These are phyloP conservation scores for Hypsizygus marmoreus DNA, from an alignment of 768 basidiomycete species.

Conservation along the genomic window DNA sequence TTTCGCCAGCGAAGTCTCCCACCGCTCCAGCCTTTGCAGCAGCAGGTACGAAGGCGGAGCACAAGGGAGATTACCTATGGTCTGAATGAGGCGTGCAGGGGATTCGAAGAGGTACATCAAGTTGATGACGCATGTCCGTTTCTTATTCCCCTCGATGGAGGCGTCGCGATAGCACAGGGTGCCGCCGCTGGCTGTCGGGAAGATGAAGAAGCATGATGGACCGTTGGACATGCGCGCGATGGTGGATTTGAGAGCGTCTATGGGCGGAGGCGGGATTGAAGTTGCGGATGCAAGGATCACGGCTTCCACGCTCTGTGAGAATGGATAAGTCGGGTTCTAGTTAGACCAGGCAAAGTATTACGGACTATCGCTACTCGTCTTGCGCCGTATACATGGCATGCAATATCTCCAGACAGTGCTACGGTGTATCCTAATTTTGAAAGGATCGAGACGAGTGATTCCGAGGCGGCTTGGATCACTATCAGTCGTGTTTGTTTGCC, in stretches of 20 bases:
- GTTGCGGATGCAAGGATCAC: constrained; percentile 4
- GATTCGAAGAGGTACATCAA: constrained; percentile 4
- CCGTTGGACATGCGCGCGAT: constrained; percentile 5
- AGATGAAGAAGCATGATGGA: constrained; percentile 4
- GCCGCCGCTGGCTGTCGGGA: no score
- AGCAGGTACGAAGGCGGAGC: constrained; percentile 8
- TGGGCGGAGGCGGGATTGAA: not conserved
- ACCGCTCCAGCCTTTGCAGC: constrained; percentile 10
- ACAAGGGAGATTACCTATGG: constrained; percentile 7
- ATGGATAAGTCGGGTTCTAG: not conserved
- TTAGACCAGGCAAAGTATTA: not conserved
- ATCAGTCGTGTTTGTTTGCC: no score
- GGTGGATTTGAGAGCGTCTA: constrained; percentile 4
- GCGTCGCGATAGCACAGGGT: constrained; percentile 6
- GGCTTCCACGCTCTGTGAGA: constrained; percentile 4
- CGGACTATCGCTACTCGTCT: constrained; percentile 3
- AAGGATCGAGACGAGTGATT: constrained; percentile 5
- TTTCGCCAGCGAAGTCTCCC: not conserved
- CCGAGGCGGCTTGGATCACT: no score
- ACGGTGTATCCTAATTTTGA: constrained; percentile 7
- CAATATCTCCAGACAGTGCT: constrained; percentile 13
- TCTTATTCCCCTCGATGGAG: not conserved
- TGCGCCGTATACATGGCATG: constrained; percentile 6
- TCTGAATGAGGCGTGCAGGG: constrained; percentile 1
- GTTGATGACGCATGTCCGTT: constrained; percentile 1